phyloP scores from a whole-genome alignment of 2,329 filamentous ascomycete species.

The Aspergillus jensenii region DNA sequence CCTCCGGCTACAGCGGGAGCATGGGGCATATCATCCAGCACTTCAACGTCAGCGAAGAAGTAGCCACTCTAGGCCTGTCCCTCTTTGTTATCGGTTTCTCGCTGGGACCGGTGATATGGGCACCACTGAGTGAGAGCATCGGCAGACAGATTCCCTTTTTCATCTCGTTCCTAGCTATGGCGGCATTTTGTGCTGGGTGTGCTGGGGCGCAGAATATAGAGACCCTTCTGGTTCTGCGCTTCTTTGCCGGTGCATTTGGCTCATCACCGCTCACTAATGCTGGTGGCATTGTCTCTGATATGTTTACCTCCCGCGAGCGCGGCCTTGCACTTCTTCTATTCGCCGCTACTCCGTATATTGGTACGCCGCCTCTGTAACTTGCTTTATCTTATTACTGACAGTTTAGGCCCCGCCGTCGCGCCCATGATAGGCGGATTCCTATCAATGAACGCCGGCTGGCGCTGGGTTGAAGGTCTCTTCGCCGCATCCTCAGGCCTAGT shows the following conservation, averaged over 20 bases:
- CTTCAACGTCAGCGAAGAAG: conserved; percentile 38
- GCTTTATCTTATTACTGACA: not conserved
- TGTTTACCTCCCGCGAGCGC: conserved; percentile 55
- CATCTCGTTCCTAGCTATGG: conserved; percentile 44
- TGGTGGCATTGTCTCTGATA: conserved; percentile 63
- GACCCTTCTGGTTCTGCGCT: conserved; percentile 64
- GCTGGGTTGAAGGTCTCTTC: conserved; percentile 66
- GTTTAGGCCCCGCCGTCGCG: conserved; percentile 55
- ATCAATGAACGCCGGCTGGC: conserved; percentile 63
- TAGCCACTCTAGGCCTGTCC: conserved; percentile 45
- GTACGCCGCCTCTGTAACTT: no score
- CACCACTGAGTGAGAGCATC: conserved; percentile 39
- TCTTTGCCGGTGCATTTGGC: conserved; percentile 64
- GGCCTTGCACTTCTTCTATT: conserved; percentile 64
- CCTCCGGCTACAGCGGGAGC: conserved; percentile 44
- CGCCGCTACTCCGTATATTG: conserved; percentile 58
- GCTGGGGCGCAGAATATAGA: conserved; percentile 59
- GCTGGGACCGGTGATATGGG: conserved; percentile 48
- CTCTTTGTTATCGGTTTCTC: conserved; percentile 50
- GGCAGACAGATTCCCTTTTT: conserved; percentile 38
- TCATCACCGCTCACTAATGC: conserved; percentile 63
- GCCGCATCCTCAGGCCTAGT: conserved; percentile 63
- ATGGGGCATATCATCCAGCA: conserved; percentile 33
- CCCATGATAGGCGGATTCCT: conserved; percentile 69
- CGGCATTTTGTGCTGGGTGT: conserved; percentile 61